These are phyloP conservation scores for Agrocybe pediades DNA, from an alignment of 768 basidiomycete species.

Conservation along the genomic window DNA sequence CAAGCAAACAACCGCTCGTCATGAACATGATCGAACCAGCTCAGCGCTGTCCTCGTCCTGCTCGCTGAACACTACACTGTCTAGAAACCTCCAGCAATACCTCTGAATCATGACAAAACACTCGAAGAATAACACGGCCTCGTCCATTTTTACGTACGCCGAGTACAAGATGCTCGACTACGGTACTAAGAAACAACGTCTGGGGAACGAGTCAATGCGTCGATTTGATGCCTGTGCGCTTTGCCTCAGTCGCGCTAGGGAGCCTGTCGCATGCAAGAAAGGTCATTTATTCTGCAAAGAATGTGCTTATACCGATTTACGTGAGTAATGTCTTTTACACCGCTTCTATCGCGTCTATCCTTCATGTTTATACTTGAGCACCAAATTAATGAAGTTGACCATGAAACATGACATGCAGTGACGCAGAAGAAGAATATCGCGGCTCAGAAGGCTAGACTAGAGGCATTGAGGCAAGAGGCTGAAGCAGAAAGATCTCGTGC, in stretches of 20 bases:
- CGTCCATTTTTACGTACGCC: conserved; percentile 87
- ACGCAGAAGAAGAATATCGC: conserved; percentile 93
- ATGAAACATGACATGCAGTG: conserved; percentile 45
- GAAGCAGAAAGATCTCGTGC: conserved; percentile 76
- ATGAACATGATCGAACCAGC: too few relatives aligned
- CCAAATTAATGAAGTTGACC: neutral
- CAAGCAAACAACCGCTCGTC: too few relatives aligned
- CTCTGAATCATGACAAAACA: conserved; percentile 72
- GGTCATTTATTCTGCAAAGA: conserved; percentile 98
- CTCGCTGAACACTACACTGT: neutral
- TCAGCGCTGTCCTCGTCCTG: neutral
- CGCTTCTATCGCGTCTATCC: neutral
- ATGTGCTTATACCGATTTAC: conserved; percentile 84
- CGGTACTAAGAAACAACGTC: conserved; percentile 80
- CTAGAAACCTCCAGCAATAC: neutral
- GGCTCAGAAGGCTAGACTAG: conserved; percentile 80
- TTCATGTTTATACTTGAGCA: neutral
- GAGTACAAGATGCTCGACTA: conserved; percentile 86
- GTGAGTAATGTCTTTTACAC: conserved; percentile 42
- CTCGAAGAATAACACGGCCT: conserved; percentile 89
- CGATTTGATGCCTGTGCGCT: conserved; percentile 89
- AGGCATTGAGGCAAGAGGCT: conserved; percentile 73
- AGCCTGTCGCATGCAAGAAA: conserved; percentile 80
- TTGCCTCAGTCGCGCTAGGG: conserved; percentile 81
- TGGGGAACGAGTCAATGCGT: conserved; percentile 93